Evolutionary conservation across 495 filamentous ascomycete species (phyloP), one percentile per base, ranked within the genome.

Genomic region (Daldinia loculata): DNA sequence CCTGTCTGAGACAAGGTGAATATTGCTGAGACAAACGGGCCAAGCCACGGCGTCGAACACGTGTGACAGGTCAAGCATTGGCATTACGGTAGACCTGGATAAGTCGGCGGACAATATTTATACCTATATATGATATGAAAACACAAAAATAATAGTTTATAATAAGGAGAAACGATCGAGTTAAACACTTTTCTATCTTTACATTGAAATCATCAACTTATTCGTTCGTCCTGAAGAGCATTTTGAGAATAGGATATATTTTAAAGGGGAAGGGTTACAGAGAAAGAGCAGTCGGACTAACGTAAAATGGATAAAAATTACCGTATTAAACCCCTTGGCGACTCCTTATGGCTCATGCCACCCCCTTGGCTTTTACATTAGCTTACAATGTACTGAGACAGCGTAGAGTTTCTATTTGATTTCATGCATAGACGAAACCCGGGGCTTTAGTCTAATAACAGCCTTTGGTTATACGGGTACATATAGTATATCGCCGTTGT

Each of bases 301-400:
- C 55, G 43, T 59, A 8, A 65, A 66, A 52, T 27, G 63, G 63
- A 43, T n/a, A 32, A 32, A 57, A n/a, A 29, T 26, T 48, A 26
- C 36, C 67, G 11, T 50, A 66, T 65, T 60, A 2, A 45, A 48
- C 60, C 19, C 8, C 43, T 48, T 48, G 58, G 63, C 52, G 15
- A 62, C 14, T 62, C 51, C 36, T 58, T 15, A 26, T 63, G 63
- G 69, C 52, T 67, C 52, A 59, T 71, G 58, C 60, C 39, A 72
- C 64, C 70, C 32, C 32, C 32, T 34, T 34, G 32, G 9, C 32
- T 34, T 34, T 34, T 32, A 29, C 27, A 6, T 7, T 32, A 57
- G 56, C 38, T 29, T 55, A 14, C 1, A 26, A 14, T 14, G 43
- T 45, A 52, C 50, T 48, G 43, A 48, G 43, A 48, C 43, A 9